Conservation (phyloP, 441 rosid species). For the Erodium texanum region DNA sequence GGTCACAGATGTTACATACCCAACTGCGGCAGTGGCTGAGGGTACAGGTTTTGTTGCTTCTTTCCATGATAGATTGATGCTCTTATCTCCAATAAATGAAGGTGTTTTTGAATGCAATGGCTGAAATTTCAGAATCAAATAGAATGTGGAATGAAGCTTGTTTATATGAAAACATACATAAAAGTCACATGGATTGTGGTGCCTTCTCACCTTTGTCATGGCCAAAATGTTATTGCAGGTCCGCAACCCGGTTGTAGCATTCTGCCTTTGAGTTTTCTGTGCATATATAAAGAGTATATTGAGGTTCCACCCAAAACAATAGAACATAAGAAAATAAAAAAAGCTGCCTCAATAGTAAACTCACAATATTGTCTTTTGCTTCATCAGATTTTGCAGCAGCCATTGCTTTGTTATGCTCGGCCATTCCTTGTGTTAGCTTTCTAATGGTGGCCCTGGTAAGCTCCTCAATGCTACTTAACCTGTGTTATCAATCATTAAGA, state of each 20-base stretch:
- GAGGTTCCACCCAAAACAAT: neutral
- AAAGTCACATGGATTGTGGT: neutral
- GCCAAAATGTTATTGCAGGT: conserved; percentile 95
- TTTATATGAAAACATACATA: conserved; percentile 3
- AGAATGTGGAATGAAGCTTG: conserved; percentile 2
- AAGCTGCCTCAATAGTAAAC: conserved; percentile 24
- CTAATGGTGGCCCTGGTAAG: conserved; percentile 84
- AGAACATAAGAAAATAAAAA: neutral
- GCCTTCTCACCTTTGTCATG: conserved; percentile 70
- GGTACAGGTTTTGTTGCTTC: conserved; percentile 57
- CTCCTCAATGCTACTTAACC: conserved; percentile 78
- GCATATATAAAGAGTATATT: conserved; percentile 8
- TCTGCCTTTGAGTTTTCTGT: conserved; percentile 86
- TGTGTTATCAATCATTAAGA: conserved; percentile 24
- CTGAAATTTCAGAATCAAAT: conserved; percentile 28
- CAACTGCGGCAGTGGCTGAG: conserved; percentile 34
- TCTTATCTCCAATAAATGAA: conserved; percentile 76
- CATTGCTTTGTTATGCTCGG: conserved; percentile 88
- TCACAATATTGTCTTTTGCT: conserved; percentile 67
- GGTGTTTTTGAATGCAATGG: conserved; percentile 84
- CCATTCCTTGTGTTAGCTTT: conserved; percentile 90
- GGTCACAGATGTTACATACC: conserved; percentile 38
- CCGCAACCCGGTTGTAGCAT: conserved; percentile 73
- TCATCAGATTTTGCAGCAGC: conserved; percentile 88
- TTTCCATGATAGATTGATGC: conserved; percentile 84